These are phyloP conservation scores for Pseudocercospora pini-densiflorae DNA, from an alignment of 2,329 filamentous ascomycete genomes.

Conservation along the genomic window DNA sequence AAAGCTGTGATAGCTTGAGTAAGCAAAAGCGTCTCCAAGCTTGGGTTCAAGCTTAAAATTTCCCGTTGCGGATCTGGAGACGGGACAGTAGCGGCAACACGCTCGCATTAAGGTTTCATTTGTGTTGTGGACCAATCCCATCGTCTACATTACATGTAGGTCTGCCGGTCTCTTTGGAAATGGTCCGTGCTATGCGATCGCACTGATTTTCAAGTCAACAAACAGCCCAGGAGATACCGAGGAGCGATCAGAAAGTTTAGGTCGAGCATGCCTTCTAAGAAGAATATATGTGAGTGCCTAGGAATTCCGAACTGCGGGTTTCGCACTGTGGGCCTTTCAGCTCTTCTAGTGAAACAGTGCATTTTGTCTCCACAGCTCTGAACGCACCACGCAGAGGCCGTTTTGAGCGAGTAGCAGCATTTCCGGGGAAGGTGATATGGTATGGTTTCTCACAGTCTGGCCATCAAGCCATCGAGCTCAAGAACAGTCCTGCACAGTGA, in stretches of 20 bases:
- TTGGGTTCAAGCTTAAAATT: slow-evolving; percentile 12
- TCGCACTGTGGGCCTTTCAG: too few species aligned
- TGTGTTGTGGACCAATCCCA: slow-evolving; percentile 3
- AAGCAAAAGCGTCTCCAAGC: slow-evolving; percentile 6
- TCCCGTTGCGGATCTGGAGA: background rate
- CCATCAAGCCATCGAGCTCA: background rate
- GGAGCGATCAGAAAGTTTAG: background rate
- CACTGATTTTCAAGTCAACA: background rate
- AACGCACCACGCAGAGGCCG: too few species aligned
- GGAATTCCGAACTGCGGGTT: too few species aligned
- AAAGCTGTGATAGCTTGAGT: background rate
- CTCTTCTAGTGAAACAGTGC: too few species aligned
- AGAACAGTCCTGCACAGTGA: background rate
- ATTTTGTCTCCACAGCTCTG: too few species aligned
- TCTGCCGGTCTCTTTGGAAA: background rate
- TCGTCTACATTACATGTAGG: background rate
- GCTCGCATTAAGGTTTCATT: background rate
- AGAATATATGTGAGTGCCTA: too few species aligned
- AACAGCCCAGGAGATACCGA: slow-evolving; percentile 5
- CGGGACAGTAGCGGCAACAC: background rate
- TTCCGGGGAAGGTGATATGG: background rate
- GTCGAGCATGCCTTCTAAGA: background rate
- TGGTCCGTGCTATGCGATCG: slow-evolving; percentile 12
- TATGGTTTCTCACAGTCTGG: background rate
- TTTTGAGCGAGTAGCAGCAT: background rate